Conservation (phyloP, 2,329 filamentous ascomycete species). For the Phaeoacremonium minimum region DNA sequence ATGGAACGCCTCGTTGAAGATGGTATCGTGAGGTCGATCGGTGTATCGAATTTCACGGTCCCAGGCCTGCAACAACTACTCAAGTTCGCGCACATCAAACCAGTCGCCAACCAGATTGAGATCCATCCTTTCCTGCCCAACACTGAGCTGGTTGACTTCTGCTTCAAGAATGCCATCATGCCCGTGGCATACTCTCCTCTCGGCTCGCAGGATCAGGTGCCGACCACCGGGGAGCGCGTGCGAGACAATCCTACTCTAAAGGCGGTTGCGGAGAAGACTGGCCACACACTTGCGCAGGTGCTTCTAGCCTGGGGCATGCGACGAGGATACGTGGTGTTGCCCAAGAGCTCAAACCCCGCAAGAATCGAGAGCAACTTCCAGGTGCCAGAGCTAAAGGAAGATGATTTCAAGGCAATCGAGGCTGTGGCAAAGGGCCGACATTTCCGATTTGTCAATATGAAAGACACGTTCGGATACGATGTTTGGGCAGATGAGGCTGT, state of each 20-base stretch:
- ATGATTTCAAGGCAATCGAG: slow-evolving; percentile 59
- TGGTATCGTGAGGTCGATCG: slow-evolving; percentile 52
- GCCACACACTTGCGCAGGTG: slow-evolving; percentile 55
- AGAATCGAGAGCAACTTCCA: slow-evolving; percentile 63
- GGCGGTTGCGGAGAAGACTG: slow-evolving; percentile 51
- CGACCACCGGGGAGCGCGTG: slow-evolving; percentile 63
- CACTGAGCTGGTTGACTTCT: slow-evolving; percentile 47
- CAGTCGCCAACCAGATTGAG: slow-evolving; percentile 48
- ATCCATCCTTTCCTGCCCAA: slow-evolving; percentile 42
- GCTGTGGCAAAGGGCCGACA: slow-evolving; percentile 62
- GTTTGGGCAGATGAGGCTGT: slow-evolving; percentile 65
- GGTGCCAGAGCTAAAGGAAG: slow-evolving; percentile 50
- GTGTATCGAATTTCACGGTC: slow-evolving; percentile 55
- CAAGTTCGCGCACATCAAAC: slow-evolving; percentile 38
- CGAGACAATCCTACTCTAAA: slow-evolving; percentile 55
- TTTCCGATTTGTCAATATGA: slow-evolving; percentile 76
- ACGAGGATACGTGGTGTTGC: slow-evolving; percentile 63
- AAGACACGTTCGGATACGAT: slow-evolving; percentile 73
- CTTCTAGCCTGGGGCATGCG: slow-evolving; percentile 62
- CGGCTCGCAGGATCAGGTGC: slow-evolving; percentile 66
- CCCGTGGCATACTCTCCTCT: slow-evolving; percentile 46
- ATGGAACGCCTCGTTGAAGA: slow-evolving; percentile 55
- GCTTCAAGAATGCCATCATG: slow-evolving; percentile 44
- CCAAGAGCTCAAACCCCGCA: slow-evolving; percentile 64
- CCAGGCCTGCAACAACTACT: slow-evolving; percentile 50